Conservation (phyloP, 345 rosid species). For the sweet orange (Citrus sinensis) region DVS_A1.0 CM039169.1:32880501-32881000, state of each 20-base stretch:
- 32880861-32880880: neutral
- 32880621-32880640: too few species aligned
- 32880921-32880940: neutral
- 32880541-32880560: too few species aligned
- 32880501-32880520: too few species aligned
- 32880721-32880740: neutral
- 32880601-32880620: too few species aligned
- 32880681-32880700: too few species aligned
- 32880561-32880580: too few species aligned
- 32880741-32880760: neutral
- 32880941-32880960: neutral
- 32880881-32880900: neutral
- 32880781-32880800: neutral
- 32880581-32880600: too few species aligned
- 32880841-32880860: neutral
- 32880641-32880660: neutral
- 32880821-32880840: neutral
- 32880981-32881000: constrained; percentile 20
- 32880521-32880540: too few species aligned
- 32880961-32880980: neutral
- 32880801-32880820: neutral
- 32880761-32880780: neutral
- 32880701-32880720: neutral
- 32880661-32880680: neutral
- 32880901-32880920: neutral